Percentiles rank a stretch among this genome's conserved stretches.
Evolutionary conservation across 495 filamentous ascomycete genomes (phyloP).

Genomic region (Cetradonia linearis): DNA sequence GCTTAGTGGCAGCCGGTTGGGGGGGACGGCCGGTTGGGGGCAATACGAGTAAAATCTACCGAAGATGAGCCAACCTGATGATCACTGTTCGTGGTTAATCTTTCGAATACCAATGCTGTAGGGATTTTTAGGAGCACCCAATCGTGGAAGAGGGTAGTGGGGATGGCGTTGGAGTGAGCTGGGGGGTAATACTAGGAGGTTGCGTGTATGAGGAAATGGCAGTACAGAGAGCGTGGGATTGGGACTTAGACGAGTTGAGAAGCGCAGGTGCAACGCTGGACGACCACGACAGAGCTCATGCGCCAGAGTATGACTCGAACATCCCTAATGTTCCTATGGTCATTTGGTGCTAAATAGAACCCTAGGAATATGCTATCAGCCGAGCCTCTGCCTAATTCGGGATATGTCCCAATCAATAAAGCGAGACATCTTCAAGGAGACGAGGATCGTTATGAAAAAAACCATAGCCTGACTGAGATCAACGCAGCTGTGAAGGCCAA

Average conservation of each 20-base stretch:
- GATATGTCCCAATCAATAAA: slow-evolving; percentile 20
- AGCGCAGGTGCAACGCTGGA: slow-evolving; percentile 1
- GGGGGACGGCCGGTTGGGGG: too few species aligned
- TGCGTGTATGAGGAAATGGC: not conserved
- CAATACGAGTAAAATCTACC: too few species aligned
- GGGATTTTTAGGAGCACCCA: too few species aligned
- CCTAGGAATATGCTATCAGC: not conserved
- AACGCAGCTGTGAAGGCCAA: not conserved
- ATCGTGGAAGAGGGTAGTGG: not conserved
- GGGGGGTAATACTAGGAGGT: too few species aligned
- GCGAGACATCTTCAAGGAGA: not conserved
- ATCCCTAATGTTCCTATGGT: not conserved
- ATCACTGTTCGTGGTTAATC: too few species aligned
- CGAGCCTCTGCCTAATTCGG: not conserved
- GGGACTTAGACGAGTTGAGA: slow-evolving; percentile 13
- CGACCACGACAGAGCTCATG: not conserved
- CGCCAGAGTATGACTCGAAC: not conserved
- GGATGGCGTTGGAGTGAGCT: not conserved
- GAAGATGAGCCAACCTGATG: not conserved
- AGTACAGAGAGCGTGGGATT: slow-evolving; percentile 5
- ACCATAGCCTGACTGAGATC: not conserved
- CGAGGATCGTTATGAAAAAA: not conserved
- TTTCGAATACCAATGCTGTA: not conserved
- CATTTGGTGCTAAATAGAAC: not conserved
- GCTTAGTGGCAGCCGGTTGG: too few species aligned